Evolutionary conservation across 2,329 filamentous ascomycete genomes (phyloP).

Genomic region (Talaromyces pinophilus): DNA sequence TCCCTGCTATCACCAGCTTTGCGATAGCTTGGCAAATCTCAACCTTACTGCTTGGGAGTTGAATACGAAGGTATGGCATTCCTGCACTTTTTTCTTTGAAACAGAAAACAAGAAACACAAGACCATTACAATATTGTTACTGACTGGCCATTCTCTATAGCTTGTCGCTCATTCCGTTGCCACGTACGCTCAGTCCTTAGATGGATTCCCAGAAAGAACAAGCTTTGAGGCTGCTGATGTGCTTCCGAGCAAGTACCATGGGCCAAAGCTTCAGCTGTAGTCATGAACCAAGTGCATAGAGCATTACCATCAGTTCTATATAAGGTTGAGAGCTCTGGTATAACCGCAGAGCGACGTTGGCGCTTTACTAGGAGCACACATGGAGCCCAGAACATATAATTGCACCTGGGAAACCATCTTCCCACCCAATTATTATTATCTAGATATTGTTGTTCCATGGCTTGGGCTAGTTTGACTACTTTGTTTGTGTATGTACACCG

Average conservation of each 20-base stretch:
- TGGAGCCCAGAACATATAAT: not conserved
- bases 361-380: not conserved
- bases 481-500: not conserved
- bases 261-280: not conserved
- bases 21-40: conserved; percentile 57
- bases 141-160: not conserved
- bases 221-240: not conserved
- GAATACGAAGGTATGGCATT: conserved; percentile 50
- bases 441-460: not conserved
- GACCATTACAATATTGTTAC: not conserved
- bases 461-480: not conserved
- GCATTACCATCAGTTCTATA: not conserved
- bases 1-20: conserved; percentile 57
- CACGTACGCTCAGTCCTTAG: not conserved
- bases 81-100: not conserved
- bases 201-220: not conserved
- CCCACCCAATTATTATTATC: not conserved
- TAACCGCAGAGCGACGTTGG: not conserved
- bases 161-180: conserved; percentile 1
- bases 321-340: not conserved
- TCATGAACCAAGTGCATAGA: not conserved
- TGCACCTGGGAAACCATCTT: not conserved
- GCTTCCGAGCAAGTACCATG: not conserved
- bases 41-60: conserved; percentile 56
- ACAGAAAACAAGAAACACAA: too few relatives aligned